Evolutionary conservation across 805 yeast genomes (phyloP), one percentile per base, ranked within the genome.

Genomic region (Saccharomycopsis sp.): DNA sequence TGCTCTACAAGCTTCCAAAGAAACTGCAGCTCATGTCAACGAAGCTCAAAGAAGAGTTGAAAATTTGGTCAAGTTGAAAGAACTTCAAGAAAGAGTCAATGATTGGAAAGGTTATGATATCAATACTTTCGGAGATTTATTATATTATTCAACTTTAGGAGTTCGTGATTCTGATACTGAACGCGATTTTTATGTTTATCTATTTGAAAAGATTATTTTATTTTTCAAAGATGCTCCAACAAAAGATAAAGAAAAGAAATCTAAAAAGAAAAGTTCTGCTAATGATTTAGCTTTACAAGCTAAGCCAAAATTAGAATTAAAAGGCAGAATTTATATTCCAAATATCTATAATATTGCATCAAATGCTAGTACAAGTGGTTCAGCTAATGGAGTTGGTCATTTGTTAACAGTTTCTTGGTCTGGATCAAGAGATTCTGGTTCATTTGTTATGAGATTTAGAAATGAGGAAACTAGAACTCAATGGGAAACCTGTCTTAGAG

Each of bases 31-130:
- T 50, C 77, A 75, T 49, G 89, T 92, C 27, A 92, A 92, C 61
- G 98, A 92, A 58, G 85, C 94, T 15, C 96, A 88, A 62, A 72
- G 99, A 60, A 69, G 83, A 49, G 79, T 92, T 1, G 98, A 92
- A 57, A 92, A 92, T 59, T 71, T 76, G 40, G 81, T 77, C 44
- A 70, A 74, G 28, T 67, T 83, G 31, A 74, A 72, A 49, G 80
- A 79, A 39, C 67, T 92, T 33, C 68, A 71, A 40, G 83, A 76
- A 17, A 72, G 88, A 43, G 94, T 89, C 9, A 66, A 69, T 18
- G 94, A 88, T 60, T 92, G 98, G 98, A 76, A 86, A 51, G 96
- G 96, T 18, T 86, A 85, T 56, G 76, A 78, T 44, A 64, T 81
- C 33, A 68, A 67, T 41, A 79, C 77, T 48, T 84, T 86, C 57